phyloP scores from a whole-genome alignment of 345 rosid genomes.

The Arabis alpina region DNA sequence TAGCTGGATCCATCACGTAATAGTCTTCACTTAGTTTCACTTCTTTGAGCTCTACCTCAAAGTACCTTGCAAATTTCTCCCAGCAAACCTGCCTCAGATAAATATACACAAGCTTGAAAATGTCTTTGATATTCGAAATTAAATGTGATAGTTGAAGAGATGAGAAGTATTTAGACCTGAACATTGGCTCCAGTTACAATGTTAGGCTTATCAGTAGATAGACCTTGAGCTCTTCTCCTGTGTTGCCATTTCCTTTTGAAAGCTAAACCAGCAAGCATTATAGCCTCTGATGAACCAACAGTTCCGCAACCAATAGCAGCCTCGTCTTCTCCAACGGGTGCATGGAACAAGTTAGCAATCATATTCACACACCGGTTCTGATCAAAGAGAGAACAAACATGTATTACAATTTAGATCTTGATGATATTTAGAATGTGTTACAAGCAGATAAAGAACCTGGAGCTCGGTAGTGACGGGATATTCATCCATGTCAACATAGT shows the following conservation, averaged over 20 bases:
- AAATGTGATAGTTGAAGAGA: neutral
- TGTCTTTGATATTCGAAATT: neutral
- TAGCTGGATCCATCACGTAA: conserved; percentile 67
- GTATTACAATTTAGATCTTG: neutral
- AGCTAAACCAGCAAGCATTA: conserved; percentile 85
- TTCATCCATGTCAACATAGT: conserved; percentile 86
- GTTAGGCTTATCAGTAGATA: conserved; percentile 68
- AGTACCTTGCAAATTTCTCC: conserved; percentile 88
- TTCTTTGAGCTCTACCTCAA: conserved; percentile 82
- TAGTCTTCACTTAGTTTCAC: conserved; percentile 72
- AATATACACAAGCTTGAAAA: neutral
- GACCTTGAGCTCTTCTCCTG: conserved; percentile 54
- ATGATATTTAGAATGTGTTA: neutral
- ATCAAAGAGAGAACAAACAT: neutral
- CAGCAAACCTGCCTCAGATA: conserved; percentile 62
- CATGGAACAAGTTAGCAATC: conserved; percentile 74
- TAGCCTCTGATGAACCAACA: conserved; percentile 79
- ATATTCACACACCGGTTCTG: conserved; percentile 87
- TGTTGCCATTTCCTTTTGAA: conserved; percentile 79
- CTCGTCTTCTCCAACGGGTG: conserved; percentile 64
- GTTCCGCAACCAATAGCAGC: conserved; percentile 77
- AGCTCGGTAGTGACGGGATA: conserved; percentile 88
- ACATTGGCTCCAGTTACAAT: conserved; percentile 86
- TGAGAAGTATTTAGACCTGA: conserved; percentile 45
- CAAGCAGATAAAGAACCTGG: conserved; percentile 47